Percentiles rank a stretch among this genome's conserved stretches.
These are phyloP conservation scores for Tolypocladium cylindrosporum DNA, from an alignment of 2,329 filamentous ascomycete genomes.

Conservation along the genomic window DNA sequence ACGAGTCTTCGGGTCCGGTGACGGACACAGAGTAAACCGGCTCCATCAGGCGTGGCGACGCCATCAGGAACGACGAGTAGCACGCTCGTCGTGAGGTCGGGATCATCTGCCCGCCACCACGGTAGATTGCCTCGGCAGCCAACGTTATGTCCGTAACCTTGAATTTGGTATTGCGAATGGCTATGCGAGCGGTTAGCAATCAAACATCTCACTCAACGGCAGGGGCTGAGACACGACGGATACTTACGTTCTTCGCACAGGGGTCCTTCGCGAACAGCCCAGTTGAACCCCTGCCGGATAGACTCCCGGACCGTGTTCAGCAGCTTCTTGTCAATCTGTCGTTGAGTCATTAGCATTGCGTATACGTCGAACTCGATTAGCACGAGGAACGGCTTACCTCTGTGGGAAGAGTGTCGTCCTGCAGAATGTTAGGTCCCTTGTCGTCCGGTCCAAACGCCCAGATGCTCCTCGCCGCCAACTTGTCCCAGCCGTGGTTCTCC, in stretches of 20 bases:
- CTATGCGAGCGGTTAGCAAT: conserved; percentile 27
- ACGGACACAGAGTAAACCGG: conserved; percentile 89
- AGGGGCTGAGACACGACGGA: neutral
- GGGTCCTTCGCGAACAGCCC: conserved; percentile 90
- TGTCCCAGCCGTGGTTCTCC: conserved; percentile 93
- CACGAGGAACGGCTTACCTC: conserved; percentile 41
- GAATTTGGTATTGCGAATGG: conserved; percentile 97
- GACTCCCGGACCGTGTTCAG: conserved; percentile 82
- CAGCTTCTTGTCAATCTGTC: conserved; percentile 78
- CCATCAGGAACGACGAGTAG: conserved; percentile 96
- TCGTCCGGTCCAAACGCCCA: conserved; percentile 99
- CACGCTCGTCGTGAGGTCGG: conserved; percentile 86
- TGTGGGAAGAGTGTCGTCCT: conserved; percentile 90
- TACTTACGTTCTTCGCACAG: conserved; percentile 91
- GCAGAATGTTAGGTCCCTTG: conserved; percentile 85
- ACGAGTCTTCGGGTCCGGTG: conserved; percentile 82
- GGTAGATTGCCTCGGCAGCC: conserved; percentile 83
- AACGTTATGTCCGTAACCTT: conserved; percentile 85
- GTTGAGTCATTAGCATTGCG: neutral
- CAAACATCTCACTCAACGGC: too few species aligned
- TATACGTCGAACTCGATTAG: neutral
- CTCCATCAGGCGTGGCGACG: conserved; percentile 92
- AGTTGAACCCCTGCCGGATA: conserved; percentile 91
- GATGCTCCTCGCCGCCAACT: conserved; percentile 86
- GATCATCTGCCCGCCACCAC: conserved; percentile 94